Evolutionary conservation across 768 basidiomycete species (phyloP).

Genomic region (Phanerochaete sordida): DNA sequence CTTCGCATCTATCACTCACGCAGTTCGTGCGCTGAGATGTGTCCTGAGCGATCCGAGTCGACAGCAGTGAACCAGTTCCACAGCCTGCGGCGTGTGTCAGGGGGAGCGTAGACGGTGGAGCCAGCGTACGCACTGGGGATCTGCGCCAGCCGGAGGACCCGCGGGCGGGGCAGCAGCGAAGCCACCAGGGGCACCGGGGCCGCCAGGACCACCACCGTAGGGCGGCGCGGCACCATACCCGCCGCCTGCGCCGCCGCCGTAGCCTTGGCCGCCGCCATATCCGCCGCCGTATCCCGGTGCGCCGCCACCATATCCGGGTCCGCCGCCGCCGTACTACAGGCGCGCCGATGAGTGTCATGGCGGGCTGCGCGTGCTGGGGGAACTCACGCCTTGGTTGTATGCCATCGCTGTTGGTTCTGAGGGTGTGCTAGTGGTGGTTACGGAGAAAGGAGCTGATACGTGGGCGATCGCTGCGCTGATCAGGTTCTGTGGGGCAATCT

Average conservation of each 20-base stretch:
- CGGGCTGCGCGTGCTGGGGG: constrained; percentile 5
- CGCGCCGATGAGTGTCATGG: neutral
- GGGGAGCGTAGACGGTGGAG: neutral
- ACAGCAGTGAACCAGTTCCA: constrained; percentile 74
- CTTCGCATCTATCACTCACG: constrained; percentile 41
- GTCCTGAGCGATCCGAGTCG: constrained; percentile 65
- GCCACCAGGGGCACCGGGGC: constrained; percentile 31
- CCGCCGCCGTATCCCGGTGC: constrained; percentile 12
- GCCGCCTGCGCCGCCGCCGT: constrained; percentile 8
- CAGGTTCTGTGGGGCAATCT: neutral
- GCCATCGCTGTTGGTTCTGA: constrained; percentile 29
- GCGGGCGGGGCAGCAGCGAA: constrained; percentile 25
- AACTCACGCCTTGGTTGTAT: constrained; percentile 26
- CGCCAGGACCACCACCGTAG: constrained; percentile 13
- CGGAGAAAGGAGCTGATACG: neutral
- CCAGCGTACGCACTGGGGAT: constrained; percentile 59
- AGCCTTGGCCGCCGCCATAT: constrained; percentile 24
- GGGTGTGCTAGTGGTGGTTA: neutral
- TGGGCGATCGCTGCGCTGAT: neutral
- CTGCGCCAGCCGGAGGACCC: constrained; percentile 62
- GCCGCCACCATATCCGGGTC: constrained; percentile 20
- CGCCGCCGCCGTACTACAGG: constrained; percentile 7
- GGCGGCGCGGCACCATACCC: constrained; percentile 13
- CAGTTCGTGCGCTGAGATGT: constrained; percentile 62
- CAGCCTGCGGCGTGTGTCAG: constrained; percentile 40